These are phyloP conservation scores for Solanum tacnaense DNA, from an alignment of 257 asterid species.

Conservation along the genomic window DNA sequence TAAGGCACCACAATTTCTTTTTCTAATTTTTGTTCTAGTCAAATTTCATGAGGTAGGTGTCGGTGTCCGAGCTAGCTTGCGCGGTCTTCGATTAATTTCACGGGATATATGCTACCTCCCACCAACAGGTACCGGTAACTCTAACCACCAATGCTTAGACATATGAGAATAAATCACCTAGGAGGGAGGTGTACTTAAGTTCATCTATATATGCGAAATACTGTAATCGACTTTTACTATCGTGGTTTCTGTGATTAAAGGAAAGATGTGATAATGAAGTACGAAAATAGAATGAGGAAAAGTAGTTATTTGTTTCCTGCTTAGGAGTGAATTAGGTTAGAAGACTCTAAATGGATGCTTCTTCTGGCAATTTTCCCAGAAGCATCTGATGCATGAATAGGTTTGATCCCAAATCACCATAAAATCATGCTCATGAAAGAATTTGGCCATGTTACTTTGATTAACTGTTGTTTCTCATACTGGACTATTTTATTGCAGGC, in stretches of 20 bases:
- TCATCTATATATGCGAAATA: background rate
- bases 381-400: background rate
- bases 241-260: background rate
- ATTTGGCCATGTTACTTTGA: background rate
- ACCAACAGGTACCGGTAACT: background rate
- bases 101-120: background rate
- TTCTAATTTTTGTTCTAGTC: background rate
- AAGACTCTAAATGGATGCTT: background rate
- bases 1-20: background rate
- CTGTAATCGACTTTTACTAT: background rate
- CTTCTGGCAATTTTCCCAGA: background rate
- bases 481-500: constrained; percentile 37
- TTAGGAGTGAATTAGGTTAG: background rate
- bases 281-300: background rate
- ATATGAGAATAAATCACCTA: background rate
- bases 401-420: background rate
- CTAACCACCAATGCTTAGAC: background rate
- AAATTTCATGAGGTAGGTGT: background rate
- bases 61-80: background rate
- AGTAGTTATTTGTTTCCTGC: background rate
- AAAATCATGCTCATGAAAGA: background rate
- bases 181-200: background rate
- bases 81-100: background rate
- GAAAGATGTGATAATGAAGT: background rate
- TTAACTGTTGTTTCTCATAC: constrained; percentile 14